Evolutionary conservation across 2,329 filamentous ascomycete species (phyloP), one percentile per base, ranked within the genome.

Genomic region (Talaromyces sp.): DNA sequence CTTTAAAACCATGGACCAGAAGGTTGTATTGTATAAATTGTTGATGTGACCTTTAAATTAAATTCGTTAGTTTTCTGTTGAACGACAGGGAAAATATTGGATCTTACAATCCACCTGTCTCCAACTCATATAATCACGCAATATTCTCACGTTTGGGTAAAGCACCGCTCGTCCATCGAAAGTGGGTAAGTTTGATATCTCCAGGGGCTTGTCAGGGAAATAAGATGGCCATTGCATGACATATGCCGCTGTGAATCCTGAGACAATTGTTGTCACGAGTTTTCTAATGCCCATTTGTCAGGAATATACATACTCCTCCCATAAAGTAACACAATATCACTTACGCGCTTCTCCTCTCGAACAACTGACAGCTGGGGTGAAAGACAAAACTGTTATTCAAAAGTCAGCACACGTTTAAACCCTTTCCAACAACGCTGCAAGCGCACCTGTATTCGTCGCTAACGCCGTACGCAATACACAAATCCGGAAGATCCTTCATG

Each of bases 61-160:
- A 13, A 5, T 42, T 51, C 32, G 47, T 44, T 13, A 60, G 19
- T 9, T 7, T 1, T 36, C 32, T 28, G n/a, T 36, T 4, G 27
- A n/a, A 33, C 17, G 28, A 5, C 19, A 30, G 5, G 32, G 2
- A n/a, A 13, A 17, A 44, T 13, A 4, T 2, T 27, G 22, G 76
- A 11, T 47, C 88, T 75, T 73, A 95, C 95, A 98, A 74, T 99
- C 95, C 51, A 91, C 95, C 76, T 99, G 95, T 68, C 95, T 85
- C 95, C 95, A 99, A 72, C 90, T 93, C 82, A 99, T 86, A 75
- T 99, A 99, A 78, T 99, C 95, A 28, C 93, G 84, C 66, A 99
- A 77, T 73, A 96, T 96, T 68, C 84, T 82, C 7, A 89, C 82
- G 60, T 85, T 90, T 0, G 95, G 95, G 76, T 98, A 99, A 72